Evolutionary conservation across 1,139 yeast genomes (phyloP), one percentile per base, ranked within the genome.

Genomic region (Nakaseomyces glabratus): DNA sequence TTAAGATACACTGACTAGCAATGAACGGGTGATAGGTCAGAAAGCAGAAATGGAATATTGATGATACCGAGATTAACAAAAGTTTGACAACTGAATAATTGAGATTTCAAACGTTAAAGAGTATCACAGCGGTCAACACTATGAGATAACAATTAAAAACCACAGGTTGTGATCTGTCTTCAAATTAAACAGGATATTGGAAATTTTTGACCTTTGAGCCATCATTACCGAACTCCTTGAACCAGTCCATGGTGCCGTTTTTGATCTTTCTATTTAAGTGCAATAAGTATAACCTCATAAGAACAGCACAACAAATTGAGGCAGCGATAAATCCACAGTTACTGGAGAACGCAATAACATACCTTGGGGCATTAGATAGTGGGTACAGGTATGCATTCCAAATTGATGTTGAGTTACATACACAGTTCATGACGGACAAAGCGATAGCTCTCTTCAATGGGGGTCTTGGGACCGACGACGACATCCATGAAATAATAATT

Each of bases 311-410:
- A 1, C 50, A 41, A 15, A 68, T 65, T 2, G 74, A 63, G 29
- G 58, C 52, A 10, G 59, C 58, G 24, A 69, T 51, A 43, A 69
- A 70, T 2, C 55, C 74, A 59, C 69, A 64, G 53, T 69, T 69
- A 45, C 73, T 68, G 13, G 62, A 52, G 43, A 69, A 67, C 2
- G 75, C 75, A 17, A 60, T 56, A 36, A 63, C 48, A 44, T 66
- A 70, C 34, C 66, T 57, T 24, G 75, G 76, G 19, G 65, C 68
- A 23, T 52, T 58, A 17, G 60, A 41, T 2, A 56, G 34, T 16
- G 71, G 71, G 43, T 69, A 70, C 37, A 70, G 57, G 50, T 66
- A 70, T 2, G 74, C 58, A 43, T 68, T 70, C 75, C 76, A 69
- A 38, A 69, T 69, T 3, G 73, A 68, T 1, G 74, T 68, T 5